A percentile compares a stretch with the other conserved stretches of the same genome.
phyloP scores from a whole-genome alignment of 768 basidiomycete genomes.

The Royoungia palumana region DNA sequence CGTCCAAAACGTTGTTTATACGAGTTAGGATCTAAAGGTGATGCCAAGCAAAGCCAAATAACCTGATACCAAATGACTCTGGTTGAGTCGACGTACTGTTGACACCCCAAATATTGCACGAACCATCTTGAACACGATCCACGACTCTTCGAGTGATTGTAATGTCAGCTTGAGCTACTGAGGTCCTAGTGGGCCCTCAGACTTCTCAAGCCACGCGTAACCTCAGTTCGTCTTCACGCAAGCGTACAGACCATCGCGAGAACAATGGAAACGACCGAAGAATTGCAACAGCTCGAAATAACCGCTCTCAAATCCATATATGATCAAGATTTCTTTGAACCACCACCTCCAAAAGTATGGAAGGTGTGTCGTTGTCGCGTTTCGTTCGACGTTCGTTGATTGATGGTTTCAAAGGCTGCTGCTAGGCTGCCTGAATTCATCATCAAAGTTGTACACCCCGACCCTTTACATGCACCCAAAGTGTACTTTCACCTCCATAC shows the following conservation, averaged over 20 bases:
- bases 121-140: constrained; percentile 1
- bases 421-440: constrained; percentile 70
- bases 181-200: constrained; percentile 64
- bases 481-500: constrained; percentile 66
- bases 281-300: constrained; percentile 67
- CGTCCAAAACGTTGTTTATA: constrained; percentile 21
- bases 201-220: constrained; percentile 49
- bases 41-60: constrained; percentile 20
- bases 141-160: constrained; percentile 14
- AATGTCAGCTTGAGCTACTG: constrained; percentile 76
- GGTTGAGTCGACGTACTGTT: constrained; percentile 2
- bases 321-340: constrained; percentile 70
- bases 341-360: constrained; percentile 78
- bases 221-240: constrained; percentile 23
- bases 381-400: background rate
- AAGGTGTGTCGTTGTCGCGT: constrained; percentile 47
- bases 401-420: constrained; percentile 49
- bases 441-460: constrained; percentile 67
- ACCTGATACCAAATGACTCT: constrained; percentile 14
- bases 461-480: constrained; percentile 50
- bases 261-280: constrained; percentile 69
- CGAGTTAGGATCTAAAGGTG: constrained; percentile 13
- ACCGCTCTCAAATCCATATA: constrained; percentile 79
- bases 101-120: background rate
- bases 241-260: constrained; percentile 10